phyloP scores from a whole-genome alignment of 1,139 yeast genomes.

The Saccharomyces hybrid region DNA sequence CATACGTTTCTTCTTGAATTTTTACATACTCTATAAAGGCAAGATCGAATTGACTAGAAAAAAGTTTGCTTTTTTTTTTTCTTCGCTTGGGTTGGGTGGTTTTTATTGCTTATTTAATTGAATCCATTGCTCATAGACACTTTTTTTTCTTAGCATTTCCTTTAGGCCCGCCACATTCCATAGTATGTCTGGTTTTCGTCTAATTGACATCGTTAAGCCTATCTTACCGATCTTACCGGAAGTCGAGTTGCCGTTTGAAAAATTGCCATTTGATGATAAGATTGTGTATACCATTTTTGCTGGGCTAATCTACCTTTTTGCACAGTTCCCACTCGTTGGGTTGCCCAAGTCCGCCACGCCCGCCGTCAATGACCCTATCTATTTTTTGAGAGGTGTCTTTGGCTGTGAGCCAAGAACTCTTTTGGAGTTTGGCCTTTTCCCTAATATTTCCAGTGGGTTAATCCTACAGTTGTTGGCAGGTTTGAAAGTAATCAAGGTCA shows the following conservation, averaged over 20 bases:
- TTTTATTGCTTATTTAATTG: background rate
- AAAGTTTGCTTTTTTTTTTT: background rate
- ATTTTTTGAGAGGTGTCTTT: constrained; percentile 63
- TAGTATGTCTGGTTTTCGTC: constrained; percentile 37
- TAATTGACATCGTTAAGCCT: constrained; percentile 79
- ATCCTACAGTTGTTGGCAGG: constrained; percentile 82
- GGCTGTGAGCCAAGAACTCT: constrained; percentile 65
- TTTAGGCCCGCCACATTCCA: background rate
- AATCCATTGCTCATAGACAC: background rate
- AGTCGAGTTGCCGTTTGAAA: constrained; percentile 67
- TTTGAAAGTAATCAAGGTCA: constrained; percentile 59
- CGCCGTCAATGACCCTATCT: constrained; percentile 58
- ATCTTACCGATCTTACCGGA: constrained; percentile 78
- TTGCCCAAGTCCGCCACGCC: constrained; percentile 47
- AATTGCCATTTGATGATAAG: constrained; percentile 63
- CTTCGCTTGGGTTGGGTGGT: constrained; percentile 1
- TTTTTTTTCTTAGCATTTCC: background rate
- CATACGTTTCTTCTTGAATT: too few relatives aligned
- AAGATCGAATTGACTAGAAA: background rate
- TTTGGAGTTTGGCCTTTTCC: constrained; percentile 75
- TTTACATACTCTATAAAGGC: background rate
- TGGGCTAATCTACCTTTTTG: constrained; percentile 55
- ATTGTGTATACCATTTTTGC: constrained; percentile 67
- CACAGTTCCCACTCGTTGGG: constrained; percentile 73
- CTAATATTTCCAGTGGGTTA: constrained; percentile 59